Evolutionary conservation across 2,329 filamentous ascomycete genomes (phyloP).

Genomic region (Ceratocystis lukuohia): DNA sequence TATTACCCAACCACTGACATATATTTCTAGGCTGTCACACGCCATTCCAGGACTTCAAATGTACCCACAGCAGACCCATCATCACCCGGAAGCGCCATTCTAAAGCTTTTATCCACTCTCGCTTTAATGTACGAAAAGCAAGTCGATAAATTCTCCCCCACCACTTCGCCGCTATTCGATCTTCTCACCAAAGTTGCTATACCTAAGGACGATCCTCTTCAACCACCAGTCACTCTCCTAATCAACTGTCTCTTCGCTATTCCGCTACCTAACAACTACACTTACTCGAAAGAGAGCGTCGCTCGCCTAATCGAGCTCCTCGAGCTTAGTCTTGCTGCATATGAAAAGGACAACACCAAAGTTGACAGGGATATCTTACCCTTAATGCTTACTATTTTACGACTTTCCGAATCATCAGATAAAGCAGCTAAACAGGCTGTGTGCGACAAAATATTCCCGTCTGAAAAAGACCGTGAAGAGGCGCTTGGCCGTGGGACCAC

Average conservation of each 20-base stretch:
- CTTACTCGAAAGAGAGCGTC: slow-evolving; percentile 18
- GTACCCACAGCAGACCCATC: slow-evolving; percentile 20
- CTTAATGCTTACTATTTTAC: slow-evolving; percentile 18
- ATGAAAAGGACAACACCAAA: slow-evolving; percentile 16
- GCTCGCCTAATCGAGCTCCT: slow-evolving; percentile 10
- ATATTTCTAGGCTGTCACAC: slow-evolving; percentile 18
- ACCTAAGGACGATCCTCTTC: slow-evolving; percentile 19
- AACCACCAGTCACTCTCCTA: slow-evolving; percentile 21
- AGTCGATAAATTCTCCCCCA: slow-evolving; percentile 19
- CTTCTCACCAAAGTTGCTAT: slow-evolving; percentile 20
- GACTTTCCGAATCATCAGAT: slow-evolving; percentile 18
- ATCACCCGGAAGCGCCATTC: slow-evolving; percentile 20
- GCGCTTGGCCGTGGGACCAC: slow-evolving; percentile 65
- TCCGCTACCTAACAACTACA: slow-evolving; percentile 20
- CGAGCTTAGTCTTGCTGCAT: slow-evolving; percentile 10
- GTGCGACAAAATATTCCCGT: slow-evolving; percentile 57
- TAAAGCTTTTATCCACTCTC: slow-evolving; percentile 22
- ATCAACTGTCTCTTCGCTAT: slow-evolving; percentile 21
- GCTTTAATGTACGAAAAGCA: slow-evolving; percentile 21
- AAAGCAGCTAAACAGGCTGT: slow-evolving; percentile 40
- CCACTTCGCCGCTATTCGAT: slow-evolving; percentile 20
- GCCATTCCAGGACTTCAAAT: slow-evolving; percentile 19
- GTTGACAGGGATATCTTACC: slow-evolving; percentile 16
- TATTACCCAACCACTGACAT: not conserved
- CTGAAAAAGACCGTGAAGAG: slow-evolving; percentile 58